phyloP scores from a whole-genome alignment of 345 rosid genomes.

The Carallia pectinifolia region DNA sequence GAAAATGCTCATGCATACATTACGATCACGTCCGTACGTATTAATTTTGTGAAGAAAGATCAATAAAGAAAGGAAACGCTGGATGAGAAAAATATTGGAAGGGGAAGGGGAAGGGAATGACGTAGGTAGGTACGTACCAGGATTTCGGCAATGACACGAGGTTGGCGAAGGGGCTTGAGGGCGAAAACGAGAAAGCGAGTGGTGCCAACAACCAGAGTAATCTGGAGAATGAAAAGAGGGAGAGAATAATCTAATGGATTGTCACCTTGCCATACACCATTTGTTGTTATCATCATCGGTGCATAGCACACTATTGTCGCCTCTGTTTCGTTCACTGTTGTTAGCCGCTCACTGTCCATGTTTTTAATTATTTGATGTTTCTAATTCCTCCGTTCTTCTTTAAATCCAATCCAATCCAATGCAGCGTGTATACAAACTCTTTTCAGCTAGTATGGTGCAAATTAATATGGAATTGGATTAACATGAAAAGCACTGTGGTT shows the following conservation, averaged over 20 bases:
- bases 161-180: constrained; percentile 88
- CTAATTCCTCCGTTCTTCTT: not conserved
- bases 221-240: constrained; percentile 86
- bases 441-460: too few species aligned
- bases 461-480: not conserved
- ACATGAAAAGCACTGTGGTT: not conserved
- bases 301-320: constrained; percentile 74
- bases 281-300: constrained; percentile 87
- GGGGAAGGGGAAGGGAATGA: constrained; percentile 14
- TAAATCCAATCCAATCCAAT: not conserved
- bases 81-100: not conserved
- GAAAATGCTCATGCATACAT: too few species aligned
- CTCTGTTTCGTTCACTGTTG: constrained; percentile 16
- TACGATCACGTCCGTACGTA: too few species aligned
- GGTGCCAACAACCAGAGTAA: constrained; percentile 61
- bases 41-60: too few species aligned
- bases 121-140: too few species aligned
- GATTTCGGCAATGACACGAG: constrained; percentile 87
- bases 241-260: constrained; percentile 88
- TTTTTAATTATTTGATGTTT: not conserved
- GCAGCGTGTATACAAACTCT: too few species aligned
- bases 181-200: constrained; percentile 68
- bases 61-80: too few species aligned
- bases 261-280: constrained; percentile 98
- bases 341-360: constrained; percentile 2